Evolutionary conservation across 163 green algal genomes (phyloP), one percentile per base, ranked within the genome.

Genomic region (Trebouxiophyceae sp.): DNA sequence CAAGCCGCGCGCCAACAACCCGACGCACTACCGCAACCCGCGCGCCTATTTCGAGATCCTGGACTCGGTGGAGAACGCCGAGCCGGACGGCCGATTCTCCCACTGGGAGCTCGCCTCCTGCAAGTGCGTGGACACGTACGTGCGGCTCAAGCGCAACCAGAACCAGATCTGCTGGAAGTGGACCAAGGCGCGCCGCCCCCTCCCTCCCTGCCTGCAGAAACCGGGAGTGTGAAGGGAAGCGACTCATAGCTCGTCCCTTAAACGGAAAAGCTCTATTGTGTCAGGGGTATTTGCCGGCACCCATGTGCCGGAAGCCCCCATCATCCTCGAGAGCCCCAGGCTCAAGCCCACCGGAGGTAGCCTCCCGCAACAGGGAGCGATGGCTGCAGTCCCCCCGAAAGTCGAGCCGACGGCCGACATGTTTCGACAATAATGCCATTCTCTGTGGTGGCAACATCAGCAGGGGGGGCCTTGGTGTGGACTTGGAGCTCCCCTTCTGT

Each of bases 161-260:
- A 93, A 94, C 75, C 88, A 95, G 62, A 81, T 91, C 65, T 90
- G 85, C 75, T 95, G 85, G 87, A 89, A 90, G 69, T 91, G 73
- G 76, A 45, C 63, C 22, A 91, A 93, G 74, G 84, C 85, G 66
- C 5, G 67, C 3, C n/a, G n/a, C n/a, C n/a, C n/a, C n/a, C n/a
- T n/a, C n/a, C n/a, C n/a, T n/a, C 28, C 45, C n/a, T n/a, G n/a
- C n/a, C n/a, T n/a, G n/a, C 23, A 20, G 44, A 6, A 50, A 32
- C 20, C 62, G 59, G 2, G 46, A 26, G 45, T 54, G 45, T 2
- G 45, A 54, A 22, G 45, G 20, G 22, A 22, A 22, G 45, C 45
- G 45, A 20, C 45, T 54, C 44, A 50, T 2, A 24, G 50, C 2
- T 22, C 23, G 4, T 45, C 29, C 8, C 29, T 1, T 20, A 45